A percentile compares a stretch with the other conserved stretches of the same genome.
phyloP scores from a whole-genome alignment of 1,284 basidiomycete genomes.

The Ganoderma resinaceum region DNA sequence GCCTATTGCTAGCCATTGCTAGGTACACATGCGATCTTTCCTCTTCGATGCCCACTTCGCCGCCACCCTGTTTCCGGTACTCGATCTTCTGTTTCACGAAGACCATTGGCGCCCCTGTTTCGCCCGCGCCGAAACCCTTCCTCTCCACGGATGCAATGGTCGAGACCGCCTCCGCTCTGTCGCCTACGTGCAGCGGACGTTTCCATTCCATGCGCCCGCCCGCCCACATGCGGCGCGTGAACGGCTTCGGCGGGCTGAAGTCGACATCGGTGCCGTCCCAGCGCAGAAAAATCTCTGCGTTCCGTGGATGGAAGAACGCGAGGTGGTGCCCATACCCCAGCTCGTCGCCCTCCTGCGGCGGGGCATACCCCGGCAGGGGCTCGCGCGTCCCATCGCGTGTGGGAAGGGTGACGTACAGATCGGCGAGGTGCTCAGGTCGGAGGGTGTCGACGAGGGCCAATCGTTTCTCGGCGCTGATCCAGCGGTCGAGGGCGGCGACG shows the following conservation, averaged over 20 bases:
- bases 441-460: constrained; percentile 53
- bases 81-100: constrained; percentile 77
- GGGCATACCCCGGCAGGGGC: constrained; percentile 44
- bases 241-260: constrained; percentile 77
- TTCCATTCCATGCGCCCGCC: constrained; percentile 77
- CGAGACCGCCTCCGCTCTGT: constrained; percentile 56
- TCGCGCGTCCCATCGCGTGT: constrained; percentile 60
- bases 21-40: constrained; percentile 82
- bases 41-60: constrained; percentile 62
- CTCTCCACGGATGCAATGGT: constrained; percentile 64
- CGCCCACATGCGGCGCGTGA: constrained; percentile 86
- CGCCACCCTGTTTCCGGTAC: constrained; percentile 48
- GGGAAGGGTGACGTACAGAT: constrained; percentile 73
- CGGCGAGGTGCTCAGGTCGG: constrained; percentile 58
- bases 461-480: constrained; percentile 55
- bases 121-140: constrained; percentile 59
- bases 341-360: constrained; percentile 49
- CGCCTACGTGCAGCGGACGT: constrained; percentile 61
- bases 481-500: constrained; percentile 50
- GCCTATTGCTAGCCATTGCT: constrained; percentile 41
- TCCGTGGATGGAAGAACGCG: constrained; percentile 76
- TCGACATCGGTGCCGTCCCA: constrained; percentile 77
- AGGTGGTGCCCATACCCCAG: constrained; percentile 75
- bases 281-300: constrained; percentile 63
- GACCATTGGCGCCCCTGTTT: constrained; percentile 67